Percentiles rank a stretch among this genome's conserved stretches.
phyloP scores from a whole-genome alignment of 208 protist species.

The Porcisia hertigi region DNA sequence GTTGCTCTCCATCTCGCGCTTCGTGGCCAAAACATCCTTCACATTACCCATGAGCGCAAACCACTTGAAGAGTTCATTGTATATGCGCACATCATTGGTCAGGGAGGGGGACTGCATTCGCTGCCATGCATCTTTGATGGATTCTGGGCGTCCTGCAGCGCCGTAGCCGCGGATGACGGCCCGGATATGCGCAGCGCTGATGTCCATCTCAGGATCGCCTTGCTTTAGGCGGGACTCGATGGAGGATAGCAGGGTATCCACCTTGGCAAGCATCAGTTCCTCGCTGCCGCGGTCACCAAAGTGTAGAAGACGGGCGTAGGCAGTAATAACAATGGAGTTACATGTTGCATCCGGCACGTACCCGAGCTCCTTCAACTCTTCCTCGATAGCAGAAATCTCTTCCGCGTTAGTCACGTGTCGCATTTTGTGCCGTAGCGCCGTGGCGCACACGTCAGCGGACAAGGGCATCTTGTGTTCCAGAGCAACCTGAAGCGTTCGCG shows the following conservation, averaged over 20 bases:
- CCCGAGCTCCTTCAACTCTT: slow-evolving; percentile 52
- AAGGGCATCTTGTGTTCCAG: slow-evolving; percentile 47
- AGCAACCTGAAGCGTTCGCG: slow-evolving; percentile 53
- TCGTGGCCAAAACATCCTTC: slow-evolving; percentile 76
- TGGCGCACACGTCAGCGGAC: slow-evolving; percentile 47
- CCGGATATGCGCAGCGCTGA: slow-evolving; percentile 80
- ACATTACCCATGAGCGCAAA: slow-evolving; percentile 87
- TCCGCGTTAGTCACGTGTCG: slow-evolving; percentile 61
- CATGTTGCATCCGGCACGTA: slow-evolving; percentile 81
- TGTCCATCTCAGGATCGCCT: slow-evolving; percentile 84
- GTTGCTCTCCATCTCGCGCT: slow-evolving; percentile 58
- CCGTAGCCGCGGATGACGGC: slow-evolving; percentile 88
- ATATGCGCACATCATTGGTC: slow-evolving; percentile 79
- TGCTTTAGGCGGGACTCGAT: slow-evolving; percentile 86
- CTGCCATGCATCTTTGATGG: slow-evolving; percentile 76
- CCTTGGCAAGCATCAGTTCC: slow-evolving; percentile 89
- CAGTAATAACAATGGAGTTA: slow-evolving; percentile 87
- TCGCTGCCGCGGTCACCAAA: slow-evolving; percentile 84
- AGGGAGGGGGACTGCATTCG: slow-evolving; percentile 68
- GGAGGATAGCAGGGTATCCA: slow-evolving; percentile 84
- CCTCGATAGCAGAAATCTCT: slow-evolving; percentile 77
- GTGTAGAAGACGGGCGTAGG: slow-evolving; percentile 80
- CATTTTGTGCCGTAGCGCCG: slow-evolving; percentile 77
- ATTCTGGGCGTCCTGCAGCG: slow-evolving; percentile 70
- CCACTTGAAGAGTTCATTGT: slow-evolving; percentile 91